Conservation (phyloP, 179 eudicot genomes). For the Amaranthus tricolor region DNA sequence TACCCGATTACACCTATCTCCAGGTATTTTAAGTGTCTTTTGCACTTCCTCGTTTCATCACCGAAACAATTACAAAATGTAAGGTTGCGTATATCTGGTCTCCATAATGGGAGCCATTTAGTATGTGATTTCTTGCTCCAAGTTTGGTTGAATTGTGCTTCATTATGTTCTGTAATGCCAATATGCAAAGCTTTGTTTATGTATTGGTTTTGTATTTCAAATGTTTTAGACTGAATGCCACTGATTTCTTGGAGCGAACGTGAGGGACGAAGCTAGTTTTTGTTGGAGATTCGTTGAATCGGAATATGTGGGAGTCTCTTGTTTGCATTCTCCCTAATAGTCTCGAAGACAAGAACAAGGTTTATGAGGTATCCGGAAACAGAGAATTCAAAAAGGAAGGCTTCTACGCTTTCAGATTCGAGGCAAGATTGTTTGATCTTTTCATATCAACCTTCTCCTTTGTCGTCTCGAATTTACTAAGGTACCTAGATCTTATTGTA, state of each 20-base stretch:
- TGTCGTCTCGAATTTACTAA: background rate
- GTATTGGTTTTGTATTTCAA: conserved; percentile 6
- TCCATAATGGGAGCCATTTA: too few species aligned
- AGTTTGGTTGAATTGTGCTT: background rate
- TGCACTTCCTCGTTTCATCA: too few species aligned
- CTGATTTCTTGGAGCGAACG: conserved; percentile 74
- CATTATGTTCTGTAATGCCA: background rate
- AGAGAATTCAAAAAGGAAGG: conserved; percentile 75
- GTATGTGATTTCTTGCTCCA: background rate
- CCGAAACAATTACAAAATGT: too few species aligned
- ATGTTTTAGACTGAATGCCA: conserved; percentile 58
- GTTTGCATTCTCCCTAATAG: conserved; percentile 62
- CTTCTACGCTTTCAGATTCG: conserved; percentile 73
- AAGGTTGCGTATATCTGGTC: too few species aligned
- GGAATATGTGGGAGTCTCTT: conserved; percentile 96
- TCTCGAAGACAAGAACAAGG: conserved; percentile 50
- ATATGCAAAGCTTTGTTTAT: background rate
- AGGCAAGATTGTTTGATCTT: conserved; percentile 43
- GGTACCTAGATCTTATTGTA: background rate
- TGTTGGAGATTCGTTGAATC: conserved; percentile 84
- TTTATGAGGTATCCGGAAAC: conserved; percentile 63
- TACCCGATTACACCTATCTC: too few species aligned
- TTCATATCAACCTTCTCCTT: background rate
- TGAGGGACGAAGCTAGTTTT: conserved; percentile 70
- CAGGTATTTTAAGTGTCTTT: too few species aligned